Evolutionary conservation across 805 yeast genomes (phyloP), one percentile per base, ranked within the genome.

Genomic region (Suhomyces faveliae): DNA sequence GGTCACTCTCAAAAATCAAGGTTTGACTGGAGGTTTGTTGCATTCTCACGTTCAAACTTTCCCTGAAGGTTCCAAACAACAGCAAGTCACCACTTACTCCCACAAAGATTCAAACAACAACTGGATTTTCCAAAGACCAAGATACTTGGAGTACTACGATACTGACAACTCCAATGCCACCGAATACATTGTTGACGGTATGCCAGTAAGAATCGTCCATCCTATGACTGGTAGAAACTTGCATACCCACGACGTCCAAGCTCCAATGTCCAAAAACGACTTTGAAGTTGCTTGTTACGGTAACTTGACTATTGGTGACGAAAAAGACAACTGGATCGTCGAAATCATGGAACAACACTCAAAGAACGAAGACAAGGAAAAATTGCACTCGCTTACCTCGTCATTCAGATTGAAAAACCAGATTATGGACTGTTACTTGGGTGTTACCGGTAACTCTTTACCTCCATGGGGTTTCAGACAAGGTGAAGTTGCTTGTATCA

Each of bases 381-480:
- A 71, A 46, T 61, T 89, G 46, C 96, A 88, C 68, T 94, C 97
- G 13, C 77, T 91, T 53, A 81, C 97, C 30, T 78, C 96, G 1
- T 83, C 89, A 19, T 81, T 94, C 70, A 80, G 97, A 67, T 72
- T 94, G 56, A 81, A 75, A 59, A 85, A 84, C 66, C 75, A 74
- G 54, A 80, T 65, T 8, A 65, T 89, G 59, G 86, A 87, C 37
- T 95, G 97, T 66, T 91, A 90, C 66, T 72, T 94, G 61, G 87
- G 91, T 55, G 87, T 92, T 11, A 78, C 94, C 9, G 97, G 97
- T 40, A 70, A 74, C 55, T 64, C 80, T 20, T 83, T 91, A 62
- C 99, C 99, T 15, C 83, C 82, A 13, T 94, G 99, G 99, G 99
- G 99, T 17, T 94, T 92, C 79, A 81, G 89, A 64, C 99, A 94